Conservation (phyloP, 2,329 filamentous ascomycete genomes). For the Alternaria arborescens region DNA sequence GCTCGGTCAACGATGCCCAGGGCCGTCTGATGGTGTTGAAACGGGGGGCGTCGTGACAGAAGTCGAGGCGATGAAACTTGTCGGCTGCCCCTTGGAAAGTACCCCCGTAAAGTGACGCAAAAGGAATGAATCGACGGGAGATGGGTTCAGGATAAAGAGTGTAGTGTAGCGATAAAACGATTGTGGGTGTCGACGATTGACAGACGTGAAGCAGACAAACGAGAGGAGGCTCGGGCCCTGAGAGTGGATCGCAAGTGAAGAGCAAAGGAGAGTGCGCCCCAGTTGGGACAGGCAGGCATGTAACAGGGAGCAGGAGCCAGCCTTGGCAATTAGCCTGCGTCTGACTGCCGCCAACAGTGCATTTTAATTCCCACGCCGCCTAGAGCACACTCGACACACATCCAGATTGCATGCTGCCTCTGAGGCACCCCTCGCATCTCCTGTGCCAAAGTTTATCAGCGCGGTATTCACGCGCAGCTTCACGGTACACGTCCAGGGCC, state of each 20-base stretch:
- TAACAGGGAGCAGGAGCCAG: conserved; percentile 16
- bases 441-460: neutral
- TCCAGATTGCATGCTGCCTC: neutral
- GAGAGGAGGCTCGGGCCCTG: conserved; percentile 30
- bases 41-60: conserved; percentile 48
- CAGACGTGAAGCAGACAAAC: conserved; percentile 24
- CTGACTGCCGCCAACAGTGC: conserved; percentile 4
- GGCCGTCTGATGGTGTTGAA: conserved; percentile 33
- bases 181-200: conserved; percentile 38
- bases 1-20: conserved; percentile 21
- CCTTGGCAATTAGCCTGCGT: conserved; percentile 17
- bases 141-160: conserved; percentile 16
- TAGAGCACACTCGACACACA: neutral
- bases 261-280: conserved; percentile 21
- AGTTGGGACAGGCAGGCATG: conserved; percentile 18
- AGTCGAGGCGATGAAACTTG: conserved; percentile 23
- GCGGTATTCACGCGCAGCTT: neutral
- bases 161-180: conserved; percentile 31
- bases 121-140: conserved; percentile 37
- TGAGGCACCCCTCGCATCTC: neutral
- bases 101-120: conserved; percentile 40
- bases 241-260: conserved; percentile 18
- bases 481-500: neutral
- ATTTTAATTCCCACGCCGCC: neutral
- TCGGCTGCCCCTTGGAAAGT: conserved; percentile 45